A percentile compares a stretch with the other conserved stretches of the same genome.
Conservation (phyloP, 2,329 filamentous ascomycete species). For the Trichoderma koningiopsis region DNA sequence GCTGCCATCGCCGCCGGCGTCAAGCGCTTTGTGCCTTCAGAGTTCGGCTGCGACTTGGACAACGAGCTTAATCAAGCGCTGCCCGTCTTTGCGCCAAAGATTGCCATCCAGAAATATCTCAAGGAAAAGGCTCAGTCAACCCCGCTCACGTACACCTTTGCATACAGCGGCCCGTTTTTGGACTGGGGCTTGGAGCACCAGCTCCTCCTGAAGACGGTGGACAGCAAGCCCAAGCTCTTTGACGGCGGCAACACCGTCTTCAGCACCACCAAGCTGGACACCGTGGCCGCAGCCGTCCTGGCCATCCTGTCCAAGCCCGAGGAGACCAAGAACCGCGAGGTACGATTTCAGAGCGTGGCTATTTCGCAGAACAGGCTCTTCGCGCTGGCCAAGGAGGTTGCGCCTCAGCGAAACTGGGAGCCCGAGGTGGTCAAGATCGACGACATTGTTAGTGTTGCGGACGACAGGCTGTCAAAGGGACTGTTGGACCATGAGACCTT, state of each 20-base stretch:
- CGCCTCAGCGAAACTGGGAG: slow-evolving; percentile 50
- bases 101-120: slow-evolving; percentile 45
- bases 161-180: slow-evolving; percentile 59
- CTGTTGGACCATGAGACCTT: slow-evolving; percentile 37
- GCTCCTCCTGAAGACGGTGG: slow-evolving; percentile 48
- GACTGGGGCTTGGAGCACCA: slow-evolving; percentile 54
- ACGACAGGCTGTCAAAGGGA: slow-evolving; percentile 38
- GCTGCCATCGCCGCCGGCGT: slow-evolving; percentile 63
- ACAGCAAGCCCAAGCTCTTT: slow-evolving; percentile 46
- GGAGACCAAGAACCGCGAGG: slow-evolving; percentile 54
- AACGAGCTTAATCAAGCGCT: slow-evolving; percentile 44
- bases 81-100: slow-evolving; percentile 56
- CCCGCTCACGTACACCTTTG: slow-evolving; percentile 55
- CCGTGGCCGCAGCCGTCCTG: slow-evolving; percentile 51
- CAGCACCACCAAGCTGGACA: slow-evolving; percentile 50
- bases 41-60: slow-evolving; percentile 50
- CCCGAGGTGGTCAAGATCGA: slow-evolving; percentile 42
- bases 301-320: slow-evolving; percentile 52
- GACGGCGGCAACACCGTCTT: slow-evolving; percentile 55
- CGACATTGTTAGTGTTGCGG: slow-evolving; percentile 34
- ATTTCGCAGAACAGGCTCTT: slow-evolving; percentile 51
- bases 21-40: slow-evolving; percentile 62
- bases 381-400: slow-evolving; percentile 50
- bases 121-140: slow-evolving; percentile 44
- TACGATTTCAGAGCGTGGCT: slow-evolving; percentile 49